A percentile compares a stretch with the other conserved stretches of the same genome.
These are phyloP conservation scores for Heritiera fomes DNA, from an alignment of 345 rosid species.

Conservation along the genomic window DNA sequence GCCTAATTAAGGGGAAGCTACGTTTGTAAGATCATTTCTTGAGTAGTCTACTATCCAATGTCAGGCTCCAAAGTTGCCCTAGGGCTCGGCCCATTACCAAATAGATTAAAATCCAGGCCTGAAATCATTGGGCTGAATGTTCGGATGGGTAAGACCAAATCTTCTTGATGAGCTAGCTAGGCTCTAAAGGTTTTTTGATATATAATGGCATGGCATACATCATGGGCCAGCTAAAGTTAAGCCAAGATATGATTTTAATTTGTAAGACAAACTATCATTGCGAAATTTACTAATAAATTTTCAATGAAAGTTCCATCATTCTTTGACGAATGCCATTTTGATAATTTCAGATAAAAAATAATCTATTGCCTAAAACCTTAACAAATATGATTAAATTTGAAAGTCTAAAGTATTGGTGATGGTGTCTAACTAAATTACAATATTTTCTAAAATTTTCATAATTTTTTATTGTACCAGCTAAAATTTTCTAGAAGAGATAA, in stretches of 20 bases:
- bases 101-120: background rate
- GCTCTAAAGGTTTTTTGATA: background rate
- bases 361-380: background rate
- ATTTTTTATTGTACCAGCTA: too few species aligned
- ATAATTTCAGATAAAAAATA: too few species aligned
- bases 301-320: background rate
- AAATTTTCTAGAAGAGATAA: too few species aligned
- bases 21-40: too few species aligned
- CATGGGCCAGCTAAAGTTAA: background rate
- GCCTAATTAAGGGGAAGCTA: too few species aligned
- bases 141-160: background rate
- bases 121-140: background rate
- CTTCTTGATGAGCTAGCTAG: background rate
- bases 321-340: background rate
- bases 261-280: background rate
- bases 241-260: background rate
- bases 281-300: background rate
- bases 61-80: background rate
- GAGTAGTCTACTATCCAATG: background rate
- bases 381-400: too few species aligned
- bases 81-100: background rate
- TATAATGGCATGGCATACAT: background rate
- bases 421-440: background rate
- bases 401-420: too few species aligned
- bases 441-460: too few species aligned